phyloP scores from a whole-genome alignment of 805 yeast genomes.

The Wickerhamiella lipophila region DNA sequence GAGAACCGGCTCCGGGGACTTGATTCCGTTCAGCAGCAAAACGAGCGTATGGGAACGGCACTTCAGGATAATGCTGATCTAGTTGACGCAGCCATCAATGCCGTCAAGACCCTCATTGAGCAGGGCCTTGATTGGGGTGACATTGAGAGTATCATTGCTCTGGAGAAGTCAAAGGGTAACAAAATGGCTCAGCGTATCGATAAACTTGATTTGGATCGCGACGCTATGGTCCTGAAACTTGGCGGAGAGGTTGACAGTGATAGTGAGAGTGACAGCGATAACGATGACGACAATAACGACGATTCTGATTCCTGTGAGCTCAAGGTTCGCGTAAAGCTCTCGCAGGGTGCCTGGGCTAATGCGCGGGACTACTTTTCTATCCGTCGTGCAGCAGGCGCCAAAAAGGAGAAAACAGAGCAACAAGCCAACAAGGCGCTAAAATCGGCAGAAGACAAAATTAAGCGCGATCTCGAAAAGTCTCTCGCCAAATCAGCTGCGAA shows the following conservation, averaged over 20 bases:
- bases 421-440: conserved; percentile 66
- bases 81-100: conserved; percentile 57
- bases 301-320: conserved; percentile 26
- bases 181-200: conserved; percentile 48
- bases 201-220: conserved; percentile 55
- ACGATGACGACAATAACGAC: conserved; percentile 27
- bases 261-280: conserved; percentile 22
- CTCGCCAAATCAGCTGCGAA: conserved; percentile 45
- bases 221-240: conserved; percentile 47
- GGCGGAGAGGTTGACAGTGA: conserved; percentile 36
- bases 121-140: conserved; percentile 93
- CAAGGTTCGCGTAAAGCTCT: conserved; percentile 49
- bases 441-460: conserved; percentile 68
- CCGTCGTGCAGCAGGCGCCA: conserved; percentile 60
- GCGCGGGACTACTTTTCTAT: conserved; percentile 70
- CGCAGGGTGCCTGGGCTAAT: conserved; percentile 73
- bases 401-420: conserved; percentile 68
- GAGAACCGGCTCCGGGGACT: conserved; percentile 55
- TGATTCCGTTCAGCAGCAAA: conserved; percentile 46
- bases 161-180: conserved; percentile 58
- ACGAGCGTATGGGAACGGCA: conserved; percentile 57
- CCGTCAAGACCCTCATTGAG: conserved; percentile 53
- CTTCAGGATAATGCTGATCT: conserved; percentile 55
- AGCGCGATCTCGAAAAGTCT: conserved; percentile 49
- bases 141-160: conserved; percentile 58